Evolutionary conservation across 2,329 filamentous ascomycete species (phyloP).

Genomic region (Tricladium varicosporioides): DNA sequence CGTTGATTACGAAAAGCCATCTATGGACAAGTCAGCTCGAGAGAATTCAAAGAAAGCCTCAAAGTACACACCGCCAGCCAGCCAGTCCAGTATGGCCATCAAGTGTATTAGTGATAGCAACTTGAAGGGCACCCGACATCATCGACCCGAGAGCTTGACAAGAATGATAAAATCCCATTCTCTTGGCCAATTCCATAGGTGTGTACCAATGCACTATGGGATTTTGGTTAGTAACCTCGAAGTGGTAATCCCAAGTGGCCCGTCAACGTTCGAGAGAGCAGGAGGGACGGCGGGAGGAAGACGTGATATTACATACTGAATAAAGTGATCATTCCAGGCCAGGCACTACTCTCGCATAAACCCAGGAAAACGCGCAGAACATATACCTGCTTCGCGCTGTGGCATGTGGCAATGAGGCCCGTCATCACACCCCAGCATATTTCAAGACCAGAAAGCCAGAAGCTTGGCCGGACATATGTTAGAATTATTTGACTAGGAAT

Average conservation of each 20-base stretch:
- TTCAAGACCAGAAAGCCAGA: constrained; percentile 31
- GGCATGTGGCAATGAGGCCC: constrained; percentile 8
- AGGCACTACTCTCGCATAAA: constrained; percentile 16
- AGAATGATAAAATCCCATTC: constrained; percentile 20
- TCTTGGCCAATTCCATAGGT: constrained; percentile 26
- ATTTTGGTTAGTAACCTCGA: neutral
- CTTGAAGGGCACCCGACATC: constrained; percentile 22
- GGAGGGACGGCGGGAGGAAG: neutral
- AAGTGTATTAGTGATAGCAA: constrained; percentile 33
- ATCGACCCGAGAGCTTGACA: constrained; percentile 19
- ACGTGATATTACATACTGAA: constrained; percentile 32
- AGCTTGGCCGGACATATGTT: constrained; percentile 35
- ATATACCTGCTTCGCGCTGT: constrained; percentile 37
- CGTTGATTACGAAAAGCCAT: constrained; percentile 46
- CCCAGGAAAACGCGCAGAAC: constrained; percentile 54
- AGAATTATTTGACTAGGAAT: constrained; percentile 41
- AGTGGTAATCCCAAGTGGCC: neutral
- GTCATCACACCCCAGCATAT: constrained; percentile 14
- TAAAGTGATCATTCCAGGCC: constrained; percentile 39
- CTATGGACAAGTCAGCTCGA: neutral
- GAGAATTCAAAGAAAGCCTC: no score
- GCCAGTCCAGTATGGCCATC: constrained; percentile 14
- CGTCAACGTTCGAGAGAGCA: no score
- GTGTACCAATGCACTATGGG: constrained; percentile 33
- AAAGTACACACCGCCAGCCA: constrained; percentile 33